Evolutionary conservation across 441 rosid genomes (phyloP).

Genomic region (Croton laevigatus): DNA sequence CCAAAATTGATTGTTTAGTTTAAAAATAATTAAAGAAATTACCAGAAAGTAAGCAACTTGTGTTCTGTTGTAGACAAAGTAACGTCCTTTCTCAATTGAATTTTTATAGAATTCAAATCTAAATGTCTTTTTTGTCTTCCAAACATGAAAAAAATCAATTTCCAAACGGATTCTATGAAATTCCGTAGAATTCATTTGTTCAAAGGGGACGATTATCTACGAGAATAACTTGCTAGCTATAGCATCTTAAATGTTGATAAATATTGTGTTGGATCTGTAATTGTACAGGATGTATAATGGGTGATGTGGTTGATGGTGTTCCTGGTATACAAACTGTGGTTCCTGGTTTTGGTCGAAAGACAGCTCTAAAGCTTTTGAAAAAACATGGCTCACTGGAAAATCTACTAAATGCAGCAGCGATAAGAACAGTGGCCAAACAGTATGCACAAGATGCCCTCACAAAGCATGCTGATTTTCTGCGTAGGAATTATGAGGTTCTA

Average conservation of each 20-base stretch:
- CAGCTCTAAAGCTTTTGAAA: constrained; percentile 75
- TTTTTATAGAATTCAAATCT: no score
- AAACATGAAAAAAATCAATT: no score
- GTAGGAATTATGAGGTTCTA: constrained; percentile 84
- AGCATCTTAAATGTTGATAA: not conserved
- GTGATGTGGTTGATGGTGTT: constrained; percentile 89
- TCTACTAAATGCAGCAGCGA: constrained; percentile 74
- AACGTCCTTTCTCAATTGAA: no score
- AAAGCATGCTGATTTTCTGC: constrained; percentile 68
- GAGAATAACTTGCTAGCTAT: not conserved
- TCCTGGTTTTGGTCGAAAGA: constrained; percentile 85
- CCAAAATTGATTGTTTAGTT: no score
- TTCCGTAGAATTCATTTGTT: no score
- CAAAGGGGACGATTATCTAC: no score
- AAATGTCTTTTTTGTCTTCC: no score
- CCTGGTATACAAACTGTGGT: constrained; percentile 77
- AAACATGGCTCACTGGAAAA: constrained; percentile 79
- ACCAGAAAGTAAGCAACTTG: no score
- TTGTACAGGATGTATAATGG: constrained; percentile 73
- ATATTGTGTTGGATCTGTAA: constrained; percentile 9
- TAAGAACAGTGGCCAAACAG: constrained; percentile 74
- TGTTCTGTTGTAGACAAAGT: no score
- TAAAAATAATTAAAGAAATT: no score
- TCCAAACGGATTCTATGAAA: no score
- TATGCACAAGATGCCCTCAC: constrained; percentile 87